These are phyloP conservation scores for Citrus unshiu DNA, from an alignment of 345 rosid genomes.

Conservation along the genomic window DNA sequence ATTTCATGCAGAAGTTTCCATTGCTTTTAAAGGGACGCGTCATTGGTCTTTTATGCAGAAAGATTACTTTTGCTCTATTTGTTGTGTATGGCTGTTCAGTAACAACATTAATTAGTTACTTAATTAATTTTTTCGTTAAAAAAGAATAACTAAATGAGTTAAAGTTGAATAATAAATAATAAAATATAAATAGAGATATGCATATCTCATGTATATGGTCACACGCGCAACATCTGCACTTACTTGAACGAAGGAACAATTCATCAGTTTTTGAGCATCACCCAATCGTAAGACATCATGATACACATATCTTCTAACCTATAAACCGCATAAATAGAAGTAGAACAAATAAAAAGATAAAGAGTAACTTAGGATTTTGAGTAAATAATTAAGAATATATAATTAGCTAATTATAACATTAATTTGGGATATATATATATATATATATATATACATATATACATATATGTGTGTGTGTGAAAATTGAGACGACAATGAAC, in stretches of 20 bases:
- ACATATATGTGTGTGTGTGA: neutral
- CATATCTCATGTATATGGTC: neutral
- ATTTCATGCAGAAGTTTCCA: conserved; percentile 47
- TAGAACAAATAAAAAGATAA: neutral
- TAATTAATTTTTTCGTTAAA: neutral
- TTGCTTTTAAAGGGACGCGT: conserved; percentile 46
- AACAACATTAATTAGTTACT: too few species aligned
- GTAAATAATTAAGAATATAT: neutral
- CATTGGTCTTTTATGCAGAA: conserved; percentile 51
- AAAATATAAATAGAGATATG: neutral
- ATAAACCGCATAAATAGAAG: neutral
- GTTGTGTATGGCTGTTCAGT: conserved; percentile 51
- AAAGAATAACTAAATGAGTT: neutral
- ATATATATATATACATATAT: neutral
- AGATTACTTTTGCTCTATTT: conserved; percentile 65
- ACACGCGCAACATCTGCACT: conserved; percentile 2
- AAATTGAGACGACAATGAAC: neutral
- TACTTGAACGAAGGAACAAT: conserved; percentile 60
- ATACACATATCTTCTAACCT: conserved; percentile 65
- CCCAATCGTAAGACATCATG: conserved; percentile 49
- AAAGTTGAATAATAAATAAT: neutral
- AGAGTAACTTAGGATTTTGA: neutral
- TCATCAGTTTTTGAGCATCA: conserved; percentile 49
- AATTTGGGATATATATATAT: neutral
- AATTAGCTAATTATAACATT: too few species aligned